These are phyloP conservation scores for Sclerotinia spermophila DNA, from an alignment of 2,329 filamentous ascomycete species.

Conservation along the genomic window DNA sequence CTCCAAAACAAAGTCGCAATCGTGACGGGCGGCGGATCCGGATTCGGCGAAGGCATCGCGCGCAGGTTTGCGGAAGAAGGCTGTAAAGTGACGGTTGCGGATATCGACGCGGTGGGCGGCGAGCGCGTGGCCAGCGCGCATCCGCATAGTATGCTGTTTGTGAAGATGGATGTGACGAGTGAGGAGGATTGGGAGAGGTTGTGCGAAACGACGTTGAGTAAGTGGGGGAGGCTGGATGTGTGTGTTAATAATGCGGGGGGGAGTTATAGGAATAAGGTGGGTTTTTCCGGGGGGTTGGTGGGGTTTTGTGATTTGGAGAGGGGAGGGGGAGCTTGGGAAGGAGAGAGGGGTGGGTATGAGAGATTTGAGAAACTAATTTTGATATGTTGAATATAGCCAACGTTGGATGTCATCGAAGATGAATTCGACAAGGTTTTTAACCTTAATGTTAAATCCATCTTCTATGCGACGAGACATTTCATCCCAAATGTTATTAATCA, in stretches of 20 bases:
- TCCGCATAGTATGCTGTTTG: slow-evolving; percentile 38
- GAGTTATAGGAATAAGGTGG: slow-evolving; percentile 54
- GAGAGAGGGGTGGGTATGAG: not conserved
- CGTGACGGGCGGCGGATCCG: slow-evolving; percentile 57
- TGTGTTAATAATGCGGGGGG: slow-evolving; percentile 61
- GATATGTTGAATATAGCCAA: slow-evolving; percentile 42
- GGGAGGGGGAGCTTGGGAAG: not conserved
- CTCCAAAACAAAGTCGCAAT: slow-evolving; percentile 54
- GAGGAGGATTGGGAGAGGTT: slow-evolving; percentile 51
- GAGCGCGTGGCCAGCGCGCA: slow-evolving; percentile 43
- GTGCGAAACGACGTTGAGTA: slow-evolving; percentile 44
- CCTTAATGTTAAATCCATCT: slow-evolving; percentile 67
- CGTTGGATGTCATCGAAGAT: slow-evolving; percentile 58
- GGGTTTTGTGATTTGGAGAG: not conserved
- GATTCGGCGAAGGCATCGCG: slow-evolving; percentile 61
- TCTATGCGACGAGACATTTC: slow-evolving; percentile 53
- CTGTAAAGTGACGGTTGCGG: slow-evolving; percentile 57
- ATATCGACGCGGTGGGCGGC: slow-evolving; percentile 54
- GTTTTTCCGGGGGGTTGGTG: not conserved
- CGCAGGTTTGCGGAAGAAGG: slow-evolving; percentile 58
- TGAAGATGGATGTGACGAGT: slow-evolving; percentile 49
- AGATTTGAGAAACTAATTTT: not conserved
- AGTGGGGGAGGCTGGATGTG: slow-evolving; percentile 52
- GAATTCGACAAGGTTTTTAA: slow-evolving; percentile 65
- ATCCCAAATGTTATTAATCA: slow-evolving; percentile 58